Evolutionary conservation across 176 grass and related monocot genomes (phyloP), one percentile per base, ranked within the genome.

Genomic region (Hordeum marinum): DNA sequence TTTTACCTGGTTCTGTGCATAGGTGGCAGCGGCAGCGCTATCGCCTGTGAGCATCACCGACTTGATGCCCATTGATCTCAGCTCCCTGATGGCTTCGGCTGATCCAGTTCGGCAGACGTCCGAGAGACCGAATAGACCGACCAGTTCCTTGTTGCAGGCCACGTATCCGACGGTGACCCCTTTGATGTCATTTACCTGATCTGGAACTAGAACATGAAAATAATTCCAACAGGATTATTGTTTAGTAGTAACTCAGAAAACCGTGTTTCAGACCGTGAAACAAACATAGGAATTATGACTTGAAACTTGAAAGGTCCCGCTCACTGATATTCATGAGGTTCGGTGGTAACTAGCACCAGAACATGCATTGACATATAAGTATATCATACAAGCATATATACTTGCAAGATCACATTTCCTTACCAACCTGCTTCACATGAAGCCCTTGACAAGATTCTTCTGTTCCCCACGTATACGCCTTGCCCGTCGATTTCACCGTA

Each of bases 21-120:
- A 86, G 63, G 55, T 89, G 80, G 97, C 97, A 48, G 94, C 88
- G 29, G 86, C 81, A 39, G 31, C 26, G 29, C 92, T 94, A 84
- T 99, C 97, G 23, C 97, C 97, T 61, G 97, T 99, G 37, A 99
- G 92, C 97, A 99, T 99, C 11, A 94, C 97, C 17, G 86, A 84
- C 74, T 88, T 96, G 31, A 96, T 94, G 80, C 97, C 94, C 69
- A 96, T 11, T 26, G 86, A 94, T 87, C 88, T 96, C 24, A 99
- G 77, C 21, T 92, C 90, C 36, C 36, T 88, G 63, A 99, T 90
- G 60, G 97, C 94, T 88, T 94, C 88, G 61, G 87, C 85, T 41
- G 97, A 92, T 36, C 97, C 94, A 50, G 85, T 94, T 37, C 97
- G 88, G 72, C 97, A 99, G 13, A 88, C 84, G 71, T 99, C 97